Evolutionary conservation across 306 rosid species (phyloP), one percentile per base, ranked within the genome.

Genomic region (Medicago arabica): DNA sequence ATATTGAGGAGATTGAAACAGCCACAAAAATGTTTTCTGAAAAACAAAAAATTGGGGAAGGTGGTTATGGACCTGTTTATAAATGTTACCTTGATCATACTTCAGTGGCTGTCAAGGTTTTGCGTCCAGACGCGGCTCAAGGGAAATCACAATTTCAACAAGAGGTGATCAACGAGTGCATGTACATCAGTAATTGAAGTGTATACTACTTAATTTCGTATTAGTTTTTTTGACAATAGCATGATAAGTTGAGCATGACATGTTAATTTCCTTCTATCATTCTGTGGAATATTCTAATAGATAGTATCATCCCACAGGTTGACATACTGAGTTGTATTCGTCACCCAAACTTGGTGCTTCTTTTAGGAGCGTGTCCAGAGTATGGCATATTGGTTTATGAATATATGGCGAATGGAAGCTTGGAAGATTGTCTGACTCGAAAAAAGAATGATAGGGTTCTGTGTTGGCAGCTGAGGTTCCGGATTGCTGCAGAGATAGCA

Each of bases 331-430:
- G 99, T 58, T 78, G 93, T 90, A 92, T 95, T 77, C 84, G 99
- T 40, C 99, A 95, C 84, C 99, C 99, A 47, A 89, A 95, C 85
- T 90, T 95, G 97, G 99, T 95, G 71, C 96, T 95, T 18, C 96
- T 95, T 60, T 83, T 95, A 23, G 99, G 99, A 78, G 99, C 96
- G 8, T 95, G 99, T 83, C 97, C 97, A 0, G 97, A 95, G 81
- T 87, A 86, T 16, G 96, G 99, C 36, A 74, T 92, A 71, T 86
- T 95, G 18, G 85, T 92, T 1, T 95, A 95, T 28, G 99, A 95
- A 75, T 86, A 95, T 69, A 89, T 95, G 99, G 95, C 93, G 1
- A 95, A 90, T 36, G 99, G 99, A 85, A 95, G 99, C 83, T 80
- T 95, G 64, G 97, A 95, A 0, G 90, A 95, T 23, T 81, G 97